Evolutionary conservation across 192 early-diverging fungal species (phyloP).

Genomic region (Bifiguratus adelaidae): DNA sequence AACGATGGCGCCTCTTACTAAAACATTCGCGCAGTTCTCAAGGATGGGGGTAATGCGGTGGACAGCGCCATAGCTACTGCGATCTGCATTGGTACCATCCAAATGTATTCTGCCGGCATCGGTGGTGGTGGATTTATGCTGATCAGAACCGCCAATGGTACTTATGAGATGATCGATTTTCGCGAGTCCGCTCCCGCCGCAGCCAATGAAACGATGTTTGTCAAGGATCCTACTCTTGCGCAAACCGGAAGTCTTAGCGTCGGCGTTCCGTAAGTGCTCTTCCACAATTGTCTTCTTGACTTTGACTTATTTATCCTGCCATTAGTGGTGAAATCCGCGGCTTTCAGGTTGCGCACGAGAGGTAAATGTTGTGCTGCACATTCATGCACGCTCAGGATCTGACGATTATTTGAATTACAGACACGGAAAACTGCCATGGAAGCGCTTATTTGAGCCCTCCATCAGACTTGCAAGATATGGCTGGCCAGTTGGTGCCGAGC

Average conservation of each 20-base stretch:
- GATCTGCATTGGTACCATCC: constrained; percentile 81
- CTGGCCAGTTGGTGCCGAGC: constrained; percentile 40
- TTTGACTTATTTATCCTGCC: background rate
- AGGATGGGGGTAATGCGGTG: constrained; percentile 79
- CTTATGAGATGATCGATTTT: constrained; percentile 71
- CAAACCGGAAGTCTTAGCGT: constrained; percentile 62
- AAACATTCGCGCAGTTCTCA: constrained; percentile 34
- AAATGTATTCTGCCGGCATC: constrained; percentile 72
- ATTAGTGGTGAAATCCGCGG: constrained; percentile 78
- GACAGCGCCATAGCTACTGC: constrained; percentile 83
- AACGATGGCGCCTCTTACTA: background rate
- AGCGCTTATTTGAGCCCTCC: constrained; percentile 63
- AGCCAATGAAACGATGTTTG: constrained; percentile 71
- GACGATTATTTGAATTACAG: constrained; percentile 3
- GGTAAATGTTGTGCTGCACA: constrained; percentile 11
- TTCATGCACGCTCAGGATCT: background rate
- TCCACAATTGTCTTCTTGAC: background rate
- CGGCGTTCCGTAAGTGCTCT: constrained; percentile 55
- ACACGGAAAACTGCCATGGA: constrained; percentile 80
- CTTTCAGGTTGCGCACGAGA: constrained; percentile 65
- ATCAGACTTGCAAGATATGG: constrained; percentile 69
- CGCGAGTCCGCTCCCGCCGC: constrained; percentile 75
- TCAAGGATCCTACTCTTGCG: constrained; percentile 54
- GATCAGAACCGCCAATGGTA: constrained; percentile 48
- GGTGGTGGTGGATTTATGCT: constrained; percentile 86